Percentiles rank a stretch among this genome's conserved stretches.
phyloP scores from a whole-genome alignment of 257 asterid species.

The Solanum habrochaites region DNA sequence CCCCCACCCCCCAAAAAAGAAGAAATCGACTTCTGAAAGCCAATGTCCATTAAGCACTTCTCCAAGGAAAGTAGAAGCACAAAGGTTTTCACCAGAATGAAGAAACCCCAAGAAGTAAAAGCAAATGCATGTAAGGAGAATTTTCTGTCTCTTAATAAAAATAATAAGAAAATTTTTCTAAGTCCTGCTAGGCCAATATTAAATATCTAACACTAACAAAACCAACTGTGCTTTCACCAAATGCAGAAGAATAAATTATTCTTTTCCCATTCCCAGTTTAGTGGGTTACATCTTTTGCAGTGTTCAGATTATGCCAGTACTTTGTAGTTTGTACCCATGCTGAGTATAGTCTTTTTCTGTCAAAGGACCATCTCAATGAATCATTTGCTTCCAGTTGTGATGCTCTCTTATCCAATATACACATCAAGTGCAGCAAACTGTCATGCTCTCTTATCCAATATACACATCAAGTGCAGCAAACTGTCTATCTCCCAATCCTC shows the following conservation, averaged over 20 bases:
- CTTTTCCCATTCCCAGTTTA: neutral
- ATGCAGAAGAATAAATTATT: neutral
- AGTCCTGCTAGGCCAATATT: neutral
- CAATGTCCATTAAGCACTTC: neutral
- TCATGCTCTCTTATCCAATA: neutral
- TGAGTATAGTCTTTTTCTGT: neutral
- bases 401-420: neutral
- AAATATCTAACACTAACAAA: neutral
- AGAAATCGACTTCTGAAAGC: neutral
- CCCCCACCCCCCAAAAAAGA: neutral
- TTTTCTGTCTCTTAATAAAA: neutral
- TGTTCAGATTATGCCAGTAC: neutral
- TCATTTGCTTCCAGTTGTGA: neutral
- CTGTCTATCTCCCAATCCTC: neutral
- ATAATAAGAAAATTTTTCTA: neutral
- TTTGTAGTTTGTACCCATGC: neutral
- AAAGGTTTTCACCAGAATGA: neutral
- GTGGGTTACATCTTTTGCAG: neutral
- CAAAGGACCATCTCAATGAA: neutral
- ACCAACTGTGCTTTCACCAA: neutral
- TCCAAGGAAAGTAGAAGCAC: neutral
- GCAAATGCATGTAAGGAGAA: neutral
- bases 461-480: neutral
- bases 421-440: neutral
- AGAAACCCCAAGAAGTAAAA: neutral